Percentiles rank a stretch among this genome's conserved stretches.
Evolutionary conservation across 1,284 basidiomycete species (phyloP).

Genomic region (Sphaerobolus stellatus): DNA sequence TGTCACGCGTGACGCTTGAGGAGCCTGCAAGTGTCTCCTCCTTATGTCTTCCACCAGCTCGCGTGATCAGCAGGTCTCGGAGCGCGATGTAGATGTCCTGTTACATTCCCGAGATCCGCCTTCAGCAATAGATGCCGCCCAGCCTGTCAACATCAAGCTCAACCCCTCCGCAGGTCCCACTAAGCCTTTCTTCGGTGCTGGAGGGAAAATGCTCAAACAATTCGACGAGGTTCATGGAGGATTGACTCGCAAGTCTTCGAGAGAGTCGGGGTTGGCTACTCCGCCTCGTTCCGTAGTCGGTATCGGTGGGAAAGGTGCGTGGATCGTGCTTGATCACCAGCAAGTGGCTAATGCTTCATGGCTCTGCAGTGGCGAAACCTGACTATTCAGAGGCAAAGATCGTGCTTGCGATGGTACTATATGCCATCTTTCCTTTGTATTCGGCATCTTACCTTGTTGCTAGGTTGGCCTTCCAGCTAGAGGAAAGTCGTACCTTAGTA

Average conservation of each 20-base stretch:
- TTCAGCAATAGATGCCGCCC: constrained; percentile 1
- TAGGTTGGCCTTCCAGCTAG: constrained; percentile 80
- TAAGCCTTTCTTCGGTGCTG: constrained; percentile 12
- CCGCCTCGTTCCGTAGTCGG: constrained; percentile 78
- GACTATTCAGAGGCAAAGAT: constrained; percentile 99
- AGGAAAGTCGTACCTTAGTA: constrained; percentile 83
- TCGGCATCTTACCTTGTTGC: constrained; percentile 30
- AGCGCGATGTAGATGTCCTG: not conserved
- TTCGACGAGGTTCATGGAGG: constrained; percentile 70
- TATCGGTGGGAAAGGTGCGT: constrained; percentile 75
- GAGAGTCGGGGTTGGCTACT: constrained; percentile 68
- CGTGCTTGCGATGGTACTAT: constrained; percentile 90
- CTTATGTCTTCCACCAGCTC: too few relatives aligned
- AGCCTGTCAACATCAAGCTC: not conserved
- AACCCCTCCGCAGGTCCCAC: not conserved
- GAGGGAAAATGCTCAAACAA: constrained; percentile 60
- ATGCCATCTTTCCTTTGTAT: constrained; percentile 25
- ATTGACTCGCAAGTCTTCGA: constrained; percentile 33
- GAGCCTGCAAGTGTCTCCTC: too few relatives aligned
- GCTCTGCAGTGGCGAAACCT: constrained; percentile 78
- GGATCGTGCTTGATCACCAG: constrained; percentile 9
- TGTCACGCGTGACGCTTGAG: too few relatives aligned
- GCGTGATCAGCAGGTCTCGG: constrained; percentile 1
- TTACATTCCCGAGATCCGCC: not conserved
- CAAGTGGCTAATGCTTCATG: not conserved